Conservation (phyloP, 2,329 filamentous ascomycete genomes). For the Thermothelomyces thermophilus region DNA sequence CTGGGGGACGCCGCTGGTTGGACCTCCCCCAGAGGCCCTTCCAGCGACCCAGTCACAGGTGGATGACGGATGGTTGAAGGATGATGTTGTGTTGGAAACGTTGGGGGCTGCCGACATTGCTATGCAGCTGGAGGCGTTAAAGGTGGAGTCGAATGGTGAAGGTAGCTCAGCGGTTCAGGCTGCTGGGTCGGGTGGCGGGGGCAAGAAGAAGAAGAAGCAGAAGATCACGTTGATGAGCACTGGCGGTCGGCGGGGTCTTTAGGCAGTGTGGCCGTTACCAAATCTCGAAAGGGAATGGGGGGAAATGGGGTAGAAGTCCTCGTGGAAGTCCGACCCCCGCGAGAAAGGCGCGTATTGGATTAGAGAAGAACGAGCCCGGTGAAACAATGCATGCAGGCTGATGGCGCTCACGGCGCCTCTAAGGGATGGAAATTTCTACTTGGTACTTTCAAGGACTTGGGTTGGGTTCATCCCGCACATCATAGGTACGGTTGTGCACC, state of each 20-base stretch:
- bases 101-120: slow-evolving; percentile 55
- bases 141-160: slow-evolving; percentile 30
- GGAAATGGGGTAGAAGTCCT: too few species aligned
- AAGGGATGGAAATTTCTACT: too few species aligned
- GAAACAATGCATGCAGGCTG: too few species aligned
- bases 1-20: slow-evolving; percentile 77
- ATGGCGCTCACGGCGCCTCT: too few species aligned
- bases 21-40: slow-evolving; percentile 44
- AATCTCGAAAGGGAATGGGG: too few species aligned
- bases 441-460: too few species aligned
- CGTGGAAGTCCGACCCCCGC: too few species aligned
- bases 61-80: slow-evolving; percentile 69
- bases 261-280: neutral
- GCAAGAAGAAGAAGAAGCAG: slow-evolving; percentile 64
- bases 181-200: slow-evolving; percentile 23
- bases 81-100: slow-evolving; percentile 69
- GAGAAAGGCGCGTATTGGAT: too few species aligned
- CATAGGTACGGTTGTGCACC: too few species aligned
- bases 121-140: slow-evolving; percentile 51
- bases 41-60: slow-evolving; percentile 26
- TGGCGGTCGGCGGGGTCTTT: slow-evolving; percentile 42
- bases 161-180: slow-evolving; percentile 16
- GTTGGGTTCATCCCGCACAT: too few species aligned
- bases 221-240: slow-evolving; percentile 70
- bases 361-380: too few species aligned